These are phyloP conservation scores for Eutrema japonicum DNA, from an alignment of 345 rosid genomes.

Conservation along the genomic window DNA sequence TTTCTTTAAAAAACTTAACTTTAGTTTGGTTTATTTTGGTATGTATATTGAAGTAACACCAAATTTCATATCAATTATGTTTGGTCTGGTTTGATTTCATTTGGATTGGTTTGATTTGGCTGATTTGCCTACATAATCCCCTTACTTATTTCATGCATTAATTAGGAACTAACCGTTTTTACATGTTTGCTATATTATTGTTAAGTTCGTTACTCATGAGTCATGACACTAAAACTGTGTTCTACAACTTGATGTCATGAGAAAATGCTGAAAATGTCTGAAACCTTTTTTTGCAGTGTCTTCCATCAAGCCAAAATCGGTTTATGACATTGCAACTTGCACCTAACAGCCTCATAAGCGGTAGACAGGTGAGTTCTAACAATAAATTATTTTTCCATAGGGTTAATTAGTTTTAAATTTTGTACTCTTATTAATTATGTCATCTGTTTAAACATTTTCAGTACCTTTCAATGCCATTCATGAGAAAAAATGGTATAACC, in stretches of 20 bases:
- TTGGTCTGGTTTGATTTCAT: background rate
- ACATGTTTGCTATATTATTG: background rate
- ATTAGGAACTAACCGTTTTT: no score
- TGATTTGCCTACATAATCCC: background rate
- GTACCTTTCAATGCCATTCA: background rate
- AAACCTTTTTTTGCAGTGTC: conserved; percentile 10
- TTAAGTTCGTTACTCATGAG: background rate
- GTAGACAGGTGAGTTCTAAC: no score
- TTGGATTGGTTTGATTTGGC: background rate
- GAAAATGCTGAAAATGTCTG: conserved; percentile 2
- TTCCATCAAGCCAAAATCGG: conserved; percentile 3
- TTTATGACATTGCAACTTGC: background rate
- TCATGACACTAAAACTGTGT: background rate
- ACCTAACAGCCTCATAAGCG: background rate
- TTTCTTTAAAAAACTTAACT: background rate
- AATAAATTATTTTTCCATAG: no score
- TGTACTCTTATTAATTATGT: no score
- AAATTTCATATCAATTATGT: background rate
- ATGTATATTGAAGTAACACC: background rate
- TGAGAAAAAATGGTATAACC: conserved; percentile 2
- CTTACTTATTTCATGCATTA: background rate
- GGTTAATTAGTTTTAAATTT: no score
- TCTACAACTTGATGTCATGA: background rate
- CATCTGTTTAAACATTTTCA: no score
- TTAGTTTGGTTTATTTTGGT: background rate